A percentile compares a stretch with the other conserved stretches of the same genome.
phyloP scores from a whole-genome alignment of 1,284 basidiomycete genomes.

The Microbotryum violaceum region DNA sequence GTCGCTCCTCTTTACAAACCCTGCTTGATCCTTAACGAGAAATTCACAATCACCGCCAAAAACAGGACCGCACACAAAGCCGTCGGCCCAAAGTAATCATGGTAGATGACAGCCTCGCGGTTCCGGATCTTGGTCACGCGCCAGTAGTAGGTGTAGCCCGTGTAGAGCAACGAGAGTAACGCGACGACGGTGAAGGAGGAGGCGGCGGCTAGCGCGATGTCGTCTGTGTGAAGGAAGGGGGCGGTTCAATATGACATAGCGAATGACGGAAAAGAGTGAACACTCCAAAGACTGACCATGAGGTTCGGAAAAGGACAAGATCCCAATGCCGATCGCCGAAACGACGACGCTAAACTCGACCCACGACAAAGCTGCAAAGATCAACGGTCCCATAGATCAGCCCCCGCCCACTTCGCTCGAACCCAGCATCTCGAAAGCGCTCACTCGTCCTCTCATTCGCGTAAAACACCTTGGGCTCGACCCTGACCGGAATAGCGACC shows the following conservation, averaged over 20 bases:
- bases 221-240: conserved; percentile 18
- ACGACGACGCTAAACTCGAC: conserved; percentile 84
- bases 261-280: conserved; percentile 27
- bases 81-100: conserved; percentile 73
- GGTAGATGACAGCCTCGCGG: conserved; percentile 67
- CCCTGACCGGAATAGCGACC: conserved; percentile 82
- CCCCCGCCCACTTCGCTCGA: conserved; percentile 6
- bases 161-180: conserved; percentile 81
- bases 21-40: conserved; percentile 47
- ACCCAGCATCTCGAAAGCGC: conserved; percentile 13
- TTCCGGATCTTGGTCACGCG: conserved; percentile 68
- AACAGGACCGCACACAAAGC: conserved; percentile 63
- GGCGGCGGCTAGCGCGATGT: conserved; percentile 48
- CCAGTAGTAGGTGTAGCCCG: conserved; percentile 78
- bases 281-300: conserved; percentile 9
- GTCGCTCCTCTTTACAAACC: conserved; percentile 14
- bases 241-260: not conserved
- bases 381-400: not conserved
- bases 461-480: conserved; percentile 98
- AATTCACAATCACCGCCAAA: conserved; percentile 64
- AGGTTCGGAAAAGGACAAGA: conserved; percentile 43
- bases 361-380: conserved; percentile 50
- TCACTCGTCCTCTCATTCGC: conserved; percentile 73
- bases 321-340: conserved; percentile 75
- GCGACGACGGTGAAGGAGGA: conserved; percentile 81